A percentile compares a stretch with the other conserved stretches of the same genome.
Conservation (phyloP, 2,329 filamentous ascomycete genomes). For the Aspergillus cejpii region DNA sequence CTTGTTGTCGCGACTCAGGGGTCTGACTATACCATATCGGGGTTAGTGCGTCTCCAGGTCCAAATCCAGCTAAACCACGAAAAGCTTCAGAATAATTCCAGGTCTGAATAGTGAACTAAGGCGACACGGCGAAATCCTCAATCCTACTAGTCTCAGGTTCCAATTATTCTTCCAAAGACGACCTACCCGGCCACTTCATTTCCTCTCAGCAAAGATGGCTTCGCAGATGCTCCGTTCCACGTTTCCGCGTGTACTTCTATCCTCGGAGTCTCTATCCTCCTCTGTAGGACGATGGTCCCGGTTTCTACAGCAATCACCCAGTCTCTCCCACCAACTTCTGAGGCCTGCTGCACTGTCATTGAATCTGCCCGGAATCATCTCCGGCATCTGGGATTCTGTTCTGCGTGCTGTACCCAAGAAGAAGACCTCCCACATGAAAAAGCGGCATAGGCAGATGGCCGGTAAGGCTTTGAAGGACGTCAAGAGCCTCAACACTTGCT, state of each 20-base stretch:
- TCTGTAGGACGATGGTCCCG: constrained; percentile 26
- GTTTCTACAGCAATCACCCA: constrained; percentile 41
- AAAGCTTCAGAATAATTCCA: constrained; percentile 18
- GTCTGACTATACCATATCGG: constrained; percentile 26
- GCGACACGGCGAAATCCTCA: background rate
- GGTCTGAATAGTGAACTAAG: background rate
- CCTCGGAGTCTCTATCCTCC: constrained; percentile 14
- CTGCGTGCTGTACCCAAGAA: constrained; percentile 94
- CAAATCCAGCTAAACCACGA: constrained; percentile 16
- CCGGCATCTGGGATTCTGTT: constrained; percentile 86
- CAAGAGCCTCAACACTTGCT: constrained; percentile 77
- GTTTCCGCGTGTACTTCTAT: constrained; percentile 20
- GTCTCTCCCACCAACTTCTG: constrained; percentile 52
- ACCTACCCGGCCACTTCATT: background rate
- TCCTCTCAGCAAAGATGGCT: constrained; percentile 20
- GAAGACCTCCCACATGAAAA: constrained; percentile 96
- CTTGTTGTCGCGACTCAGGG: constrained; percentile 34
- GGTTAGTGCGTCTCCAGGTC: constrained; percentile 28
- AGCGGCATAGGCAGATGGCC: constrained; percentile 85
- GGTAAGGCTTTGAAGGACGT: constrained; percentile 93
- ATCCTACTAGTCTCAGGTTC: background rate
- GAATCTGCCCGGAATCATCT: constrained; percentile 62
- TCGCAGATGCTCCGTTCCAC: constrained; percentile 22
- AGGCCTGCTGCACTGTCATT: constrained; percentile 55
- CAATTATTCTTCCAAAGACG: background rate